These are phyloP conservation scores for Parathielavia hyrcaniae DNA, from an alignment of 495 filamentous ascomycete genomes.

Conservation along the genomic window DNA sequence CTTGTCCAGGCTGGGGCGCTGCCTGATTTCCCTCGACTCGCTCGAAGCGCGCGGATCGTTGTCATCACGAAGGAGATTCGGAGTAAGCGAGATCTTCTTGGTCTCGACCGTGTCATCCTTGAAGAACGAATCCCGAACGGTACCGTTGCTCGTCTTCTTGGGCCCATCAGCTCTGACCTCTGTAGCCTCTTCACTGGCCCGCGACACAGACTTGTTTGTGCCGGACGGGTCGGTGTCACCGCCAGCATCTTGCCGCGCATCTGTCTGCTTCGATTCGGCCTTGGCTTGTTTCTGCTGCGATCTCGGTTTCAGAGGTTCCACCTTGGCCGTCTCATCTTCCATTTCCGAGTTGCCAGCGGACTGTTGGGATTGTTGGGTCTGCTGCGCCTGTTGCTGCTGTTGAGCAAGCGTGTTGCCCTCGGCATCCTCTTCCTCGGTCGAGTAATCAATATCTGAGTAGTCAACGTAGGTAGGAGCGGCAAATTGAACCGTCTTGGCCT, in stretches of 20 bases:
- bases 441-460: slow-evolving; percentile 85
- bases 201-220: slow-evolving; percentile 24
- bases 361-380: slow-evolving; percentile 30
- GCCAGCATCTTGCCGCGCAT: slow-evolving; percentile 35
- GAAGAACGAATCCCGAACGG: slow-evolving; percentile 88
- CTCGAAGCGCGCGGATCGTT: slow-evolving; percentile 50
- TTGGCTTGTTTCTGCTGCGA: slow-evolving; percentile 42
- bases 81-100: slow-evolving; percentile 94
- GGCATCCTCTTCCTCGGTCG: slow-evolving; percentile 73
- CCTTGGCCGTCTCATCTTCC: slow-evolving; percentile 46
- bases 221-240: slow-evolving; percentile 32
- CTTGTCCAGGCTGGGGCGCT: slow-evolving; percentile 50
- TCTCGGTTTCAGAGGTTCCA: slow-evolving; percentile 43
- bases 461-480: slow-evolving; percentile 81
- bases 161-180: slow-evolving; percentile 48
- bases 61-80: slow-evolving; percentile 88
- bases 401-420: slow-evolving; percentile 32
- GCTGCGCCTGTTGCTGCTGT: slow-evolving; percentile 31
- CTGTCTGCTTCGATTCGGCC: slow-evolving; percentile 40
- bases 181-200: slow-evolving; percentile 60
- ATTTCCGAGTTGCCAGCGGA: slow-evolving; percentile 27
- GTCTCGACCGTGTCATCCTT: slow-evolving; percentile 92
- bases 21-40: slow-evolving; percentile 58
- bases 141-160: slow-evolving; percentile 73
- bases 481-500: slow-evolving; percentile 85